phyloP scores from a whole-genome alignment of 2,329 filamentous ascomycete genomes.

The Cladorrhinum sp. region DNA sequence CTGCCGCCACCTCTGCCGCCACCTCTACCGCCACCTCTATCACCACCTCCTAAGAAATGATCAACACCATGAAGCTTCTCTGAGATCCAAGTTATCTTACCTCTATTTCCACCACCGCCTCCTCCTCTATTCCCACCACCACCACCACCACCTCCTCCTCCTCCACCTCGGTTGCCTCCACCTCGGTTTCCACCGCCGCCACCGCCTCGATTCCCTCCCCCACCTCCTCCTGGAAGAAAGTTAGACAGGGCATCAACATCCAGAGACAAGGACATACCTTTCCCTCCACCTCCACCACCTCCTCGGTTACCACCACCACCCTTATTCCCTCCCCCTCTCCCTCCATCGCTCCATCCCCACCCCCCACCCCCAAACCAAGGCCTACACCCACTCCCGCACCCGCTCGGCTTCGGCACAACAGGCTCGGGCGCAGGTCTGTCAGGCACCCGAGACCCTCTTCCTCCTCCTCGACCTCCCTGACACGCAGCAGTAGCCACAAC shows the following conservation, averaged over 20 bases:
- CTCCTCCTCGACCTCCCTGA: constrained; percentile 14
- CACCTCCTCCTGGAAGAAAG: background rate
- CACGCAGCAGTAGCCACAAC: constrained; percentile 20
- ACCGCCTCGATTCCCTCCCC: constrained; percentile 7
- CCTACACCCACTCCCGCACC: constrained; percentile 21
- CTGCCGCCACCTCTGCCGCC: constrained; percentile 5
- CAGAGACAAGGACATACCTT: no score
- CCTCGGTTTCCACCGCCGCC: background rate
- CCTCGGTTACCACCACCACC: background rate
- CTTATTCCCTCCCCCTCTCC: background rate
- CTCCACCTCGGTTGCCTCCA: no score
- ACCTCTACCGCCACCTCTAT: background rate
- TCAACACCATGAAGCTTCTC: no score
- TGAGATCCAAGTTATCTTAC: background rate
- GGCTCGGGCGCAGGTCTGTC: constrained; percentile 12
- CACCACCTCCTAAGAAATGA: background rate
- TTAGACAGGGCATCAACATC: no score
- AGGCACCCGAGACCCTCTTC: constrained; percentile 9
- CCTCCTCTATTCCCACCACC: constrained; percentile 21
- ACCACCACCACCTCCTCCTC: constrained; percentile 19
- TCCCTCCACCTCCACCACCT: background rate
- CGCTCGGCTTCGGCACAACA: constrained; percentile 14
- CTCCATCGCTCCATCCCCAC: constrained; percentile 17
- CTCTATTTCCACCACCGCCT: constrained; percentile 15
- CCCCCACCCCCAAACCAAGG: constrained; percentile 21